Percentiles rank a stretch among this genome's conserved stretches.
Evolutionary conservation across 225 moss, liverwort and hornwort genomes (phyloP).

Genomic region (Sphagnum tenellum): DNA sequence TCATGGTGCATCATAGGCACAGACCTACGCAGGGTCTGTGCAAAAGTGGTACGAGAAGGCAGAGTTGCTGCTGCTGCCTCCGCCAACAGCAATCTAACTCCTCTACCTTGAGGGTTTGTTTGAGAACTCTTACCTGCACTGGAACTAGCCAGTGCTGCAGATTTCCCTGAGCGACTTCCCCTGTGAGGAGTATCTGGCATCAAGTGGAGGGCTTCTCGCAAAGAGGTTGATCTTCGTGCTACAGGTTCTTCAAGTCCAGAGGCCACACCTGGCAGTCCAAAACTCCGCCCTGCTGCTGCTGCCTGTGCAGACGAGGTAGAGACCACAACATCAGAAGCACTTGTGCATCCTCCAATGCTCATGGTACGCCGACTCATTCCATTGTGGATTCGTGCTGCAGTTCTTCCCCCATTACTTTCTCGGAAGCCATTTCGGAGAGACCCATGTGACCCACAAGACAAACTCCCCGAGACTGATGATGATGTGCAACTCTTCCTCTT

Average conservation of each 20-base stretch:
- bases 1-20: slow-evolving; percentile 35
- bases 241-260: slow-evolving; percentile 40
- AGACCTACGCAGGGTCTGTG: slow-evolving; percentile 49
- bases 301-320: slow-evolving; percentile 30
- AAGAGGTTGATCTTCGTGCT: slow-evolving; percentile 31
- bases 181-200: slow-evolving; percentile 7
- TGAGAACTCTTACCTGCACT: slow-evolving; percentile 21
- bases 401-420: slow-evolving; percentile 39
- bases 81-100: slow-evolving; percentile 24
- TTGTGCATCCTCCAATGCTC: slow-evolving; percentile 40
- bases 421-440: slow-evolving; percentile 49
- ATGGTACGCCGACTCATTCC: slow-evolving; percentile 44
- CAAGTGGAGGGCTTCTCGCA: slow-evolving; percentile 26
- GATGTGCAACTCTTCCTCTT: slow-evolving; percentile 70
- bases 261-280: slow-evolving; percentile 28
- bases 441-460: slow-evolving; percentile 36
- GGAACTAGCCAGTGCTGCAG: slow-evolving; percentile 31
- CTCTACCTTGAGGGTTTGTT: slow-evolving; percentile 28
- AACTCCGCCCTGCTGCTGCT: slow-evolving; percentile 40
- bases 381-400: slow-evolving; percentile 21
- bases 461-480: slow-evolving; percentile 40
- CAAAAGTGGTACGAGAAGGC: slow-evolving; percentile 37
- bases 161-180: slow-evolving; percentile 49
- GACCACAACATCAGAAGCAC: slow-evolving; percentile 38
- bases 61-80: slow-evolving; percentile 14